A percentile compares a stretch with the other conserved stretches of the same genome.
Evolutionary conservation across 169 alveolate genomes (phyloP).

Genomic region (Plasmodium vivax): DNA sequence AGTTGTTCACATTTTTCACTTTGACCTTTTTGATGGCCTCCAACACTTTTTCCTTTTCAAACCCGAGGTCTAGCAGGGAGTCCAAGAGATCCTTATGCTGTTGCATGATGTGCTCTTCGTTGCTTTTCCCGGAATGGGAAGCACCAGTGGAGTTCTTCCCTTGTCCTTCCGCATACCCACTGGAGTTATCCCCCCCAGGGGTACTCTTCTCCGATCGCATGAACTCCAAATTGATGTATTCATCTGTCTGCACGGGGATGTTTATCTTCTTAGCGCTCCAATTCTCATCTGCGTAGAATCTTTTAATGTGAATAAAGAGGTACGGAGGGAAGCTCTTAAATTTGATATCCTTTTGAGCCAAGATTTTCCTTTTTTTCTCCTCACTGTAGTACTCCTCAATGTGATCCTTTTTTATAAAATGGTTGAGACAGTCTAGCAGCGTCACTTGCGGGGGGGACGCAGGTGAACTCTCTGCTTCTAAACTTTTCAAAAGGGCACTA

Average conservation of each 20-base stretch:
- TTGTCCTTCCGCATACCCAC: background rate
- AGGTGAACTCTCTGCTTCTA: background rate
- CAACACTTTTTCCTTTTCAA: constrained; percentile 44
- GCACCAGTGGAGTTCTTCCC: background rate
- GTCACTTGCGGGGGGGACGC: background rate
- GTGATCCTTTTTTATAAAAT: constrained; percentile 32
- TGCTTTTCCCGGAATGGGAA: background rate
- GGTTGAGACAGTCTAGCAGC: constrained; percentile 41
- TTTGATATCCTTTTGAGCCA: constrained; percentile 70
- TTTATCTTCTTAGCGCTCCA: constrained; percentile 81
- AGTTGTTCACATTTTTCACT: constrained; percentile 57
- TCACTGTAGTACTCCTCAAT: constrained; percentile 50
- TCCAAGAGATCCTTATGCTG: constrained; percentile 16
- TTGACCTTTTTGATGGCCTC: constrained; percentile 61
- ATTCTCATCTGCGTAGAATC: constrained; percentile 79
- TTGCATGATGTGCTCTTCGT: background rate
- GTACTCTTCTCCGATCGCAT: constrained; percentile 11
- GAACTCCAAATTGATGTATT: constrained; percentile 21
- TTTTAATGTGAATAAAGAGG: constrained; percentile 81
- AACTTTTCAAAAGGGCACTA: constrained; percentile 10
- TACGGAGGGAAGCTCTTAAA: constrained; percentile 79
- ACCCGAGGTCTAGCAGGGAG: constrained; percentile 41
- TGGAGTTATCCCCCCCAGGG: background rate
- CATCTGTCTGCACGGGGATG: constrained; percentile 77
- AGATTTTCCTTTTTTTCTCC: constrained; percentile 18